Evolutionary conservation across 2,329 filamentous ascomycete genomes (phyloP), one percentile per base, ranked within the genome.

Genomic region (Aspergillus viridinutans): DNA sequence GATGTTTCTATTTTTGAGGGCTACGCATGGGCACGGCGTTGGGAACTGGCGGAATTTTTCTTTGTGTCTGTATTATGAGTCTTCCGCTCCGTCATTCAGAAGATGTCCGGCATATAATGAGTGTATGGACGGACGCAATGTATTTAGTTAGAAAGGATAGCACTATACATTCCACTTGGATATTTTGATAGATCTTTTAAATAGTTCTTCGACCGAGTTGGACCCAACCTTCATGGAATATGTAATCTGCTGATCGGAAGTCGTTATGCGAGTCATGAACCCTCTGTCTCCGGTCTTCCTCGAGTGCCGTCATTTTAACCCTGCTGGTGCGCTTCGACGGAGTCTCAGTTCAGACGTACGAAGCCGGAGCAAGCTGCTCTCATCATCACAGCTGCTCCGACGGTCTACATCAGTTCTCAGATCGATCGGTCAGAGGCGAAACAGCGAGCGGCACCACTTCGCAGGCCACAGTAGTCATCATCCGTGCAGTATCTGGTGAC

Each of bases 21-120:
- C 62, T 69, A 67, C 64, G 69, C 70, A 73, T 73, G 67, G 70
- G 63, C 55, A 56, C 63, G 70, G 70, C 69, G 70, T 73, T 72
- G 32, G 58, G 48, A 42, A 54, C 50, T 51, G 62, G 64, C 38
- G 57, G 59, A 42, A 23, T 43, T 65, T 55, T 57, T 49, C 53
- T 61, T 58, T 59, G 53, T 62, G 42, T 52, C 32, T 58, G 29
- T 58, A 43, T 52, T 49, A 28, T 38, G 20, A 42, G 38, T 54
- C 49, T 48, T 58, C 53, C 57, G 49, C 17, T 50, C 28, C 29
- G 28, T n/a, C 50, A 43, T 50, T 61, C 35, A 54, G 52, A 50
- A 49, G 32, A 56, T 54, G 25, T 48, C 50, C 51, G 47, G 55
- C 51, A 32, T 38, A 51, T 49, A 53, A 56, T 48, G 50, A 47